Percentiles rank a stretch among this genome's conserved stretches.
These are phyloP conservation scores for Piper longum DNA, from an alignment of 164 flowering plant species.

Conservation along the genomic window DNA sequence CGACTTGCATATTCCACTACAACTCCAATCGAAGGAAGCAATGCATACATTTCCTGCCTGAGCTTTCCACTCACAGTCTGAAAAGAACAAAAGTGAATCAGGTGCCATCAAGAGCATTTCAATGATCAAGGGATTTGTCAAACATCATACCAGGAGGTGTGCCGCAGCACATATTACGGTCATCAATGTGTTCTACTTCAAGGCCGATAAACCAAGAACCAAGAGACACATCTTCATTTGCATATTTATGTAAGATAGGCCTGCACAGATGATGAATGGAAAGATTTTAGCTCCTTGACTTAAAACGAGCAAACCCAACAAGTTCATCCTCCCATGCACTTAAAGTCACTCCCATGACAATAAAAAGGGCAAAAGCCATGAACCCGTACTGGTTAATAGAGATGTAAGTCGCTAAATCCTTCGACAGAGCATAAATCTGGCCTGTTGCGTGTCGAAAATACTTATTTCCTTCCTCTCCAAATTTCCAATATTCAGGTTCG, in stretches of 20 bases:
- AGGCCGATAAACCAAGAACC: slow-evolving; percentile 93
- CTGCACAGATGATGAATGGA: slow-evolving; percentile 21
- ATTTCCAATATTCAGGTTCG: slow-evolving; percentile 88
- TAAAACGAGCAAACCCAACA: background rate
- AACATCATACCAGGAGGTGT: slow-evolving; percentile 58
- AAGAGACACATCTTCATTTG: slow-evolving; percentile 88
- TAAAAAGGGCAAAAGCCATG: background rate
- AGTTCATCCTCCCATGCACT: background rate
- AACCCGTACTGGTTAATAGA: slow-evolving; percentile 66
- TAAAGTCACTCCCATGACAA: background rate
- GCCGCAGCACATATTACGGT: slow-evolving; percentile 79
- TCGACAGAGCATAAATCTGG: slow-evolving; percentile 79
- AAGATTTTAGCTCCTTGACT: background rate
- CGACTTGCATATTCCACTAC: slow-evolving; percentile 86
- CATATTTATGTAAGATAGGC: slow-evolving; percentile 71
- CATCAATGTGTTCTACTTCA: slow-evolving; percentile 81
- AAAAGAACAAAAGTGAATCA: slow-evolving; percentile 1
- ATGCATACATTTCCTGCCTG: slow-evolving; percentile 72
- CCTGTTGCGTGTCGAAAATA: slow-evolving; percentile 93
- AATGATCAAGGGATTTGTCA: background rate
- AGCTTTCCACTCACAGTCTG: slow-evolving; percentile 90
- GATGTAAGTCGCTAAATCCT: slow-evolving; percentile 76
- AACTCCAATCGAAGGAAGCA: slow-evolving; percentile 88
- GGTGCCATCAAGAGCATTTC: background rate
- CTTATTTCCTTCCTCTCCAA: slow-evolving; percentile 84